These are phyloP conservation scores for Irpex sp. DNA, from an alignment of 1,284 basidiomycete genomes.

Conservation along the genomic window DNA sequence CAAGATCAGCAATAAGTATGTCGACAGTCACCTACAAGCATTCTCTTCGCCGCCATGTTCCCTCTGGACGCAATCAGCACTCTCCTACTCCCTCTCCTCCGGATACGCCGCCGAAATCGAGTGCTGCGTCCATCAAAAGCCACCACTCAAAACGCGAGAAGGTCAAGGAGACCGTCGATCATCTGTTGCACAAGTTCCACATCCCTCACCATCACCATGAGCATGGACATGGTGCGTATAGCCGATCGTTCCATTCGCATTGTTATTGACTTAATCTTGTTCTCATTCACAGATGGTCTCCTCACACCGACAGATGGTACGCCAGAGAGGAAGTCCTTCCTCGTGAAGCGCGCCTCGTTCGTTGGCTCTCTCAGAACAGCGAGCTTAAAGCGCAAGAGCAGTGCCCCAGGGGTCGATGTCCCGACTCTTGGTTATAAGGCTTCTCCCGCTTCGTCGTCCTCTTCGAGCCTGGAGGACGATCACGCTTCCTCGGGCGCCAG, in stretches of 20 bases:
- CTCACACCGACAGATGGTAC: not conserved
- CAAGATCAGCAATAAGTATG: not conserved
- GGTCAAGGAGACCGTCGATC: not conserved
- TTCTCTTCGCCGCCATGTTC: not conserved
- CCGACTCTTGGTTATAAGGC: not conserved
- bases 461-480: not conserved
- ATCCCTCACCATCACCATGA: not conserved
- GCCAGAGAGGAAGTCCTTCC: not conserved
- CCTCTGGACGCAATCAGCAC: not conserved
- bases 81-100: not conserved
- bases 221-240: not conserved
- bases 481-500: not conserved
- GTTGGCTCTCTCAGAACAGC: not conserved
- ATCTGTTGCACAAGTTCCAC: not conserved
- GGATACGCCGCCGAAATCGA: not conserved
- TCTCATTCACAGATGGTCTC: not conserved
- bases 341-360: not conserved
- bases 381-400: not conserved
- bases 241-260: not conserved
- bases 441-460: not conserved
- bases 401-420: not conserved
- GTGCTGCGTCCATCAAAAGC: not conserved
- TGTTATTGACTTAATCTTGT: not conserved
- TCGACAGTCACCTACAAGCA: not conserved
- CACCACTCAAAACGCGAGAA: not conserved